Evolutionary conservation across 2,329 filamentous ascomycete species (phyloP).

Genomic region (Neurospora sp.): DNA sequence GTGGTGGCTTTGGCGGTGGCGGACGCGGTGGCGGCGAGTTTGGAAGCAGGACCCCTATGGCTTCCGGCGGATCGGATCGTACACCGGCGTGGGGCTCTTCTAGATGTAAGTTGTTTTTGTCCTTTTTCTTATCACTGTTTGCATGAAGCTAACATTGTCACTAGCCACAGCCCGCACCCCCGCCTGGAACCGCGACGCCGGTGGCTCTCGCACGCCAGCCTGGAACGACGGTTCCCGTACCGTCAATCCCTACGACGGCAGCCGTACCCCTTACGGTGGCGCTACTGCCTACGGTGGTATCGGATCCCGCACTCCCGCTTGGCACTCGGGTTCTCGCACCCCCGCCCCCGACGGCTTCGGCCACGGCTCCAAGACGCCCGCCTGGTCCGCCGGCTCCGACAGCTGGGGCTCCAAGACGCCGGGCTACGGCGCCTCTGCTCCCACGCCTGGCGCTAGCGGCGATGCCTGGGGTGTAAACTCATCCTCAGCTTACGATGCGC

Average conservation of each 20-base stretch:
- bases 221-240: conserved; percentile 62
- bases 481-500: conserved; percentile 55
- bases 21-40: conserved; percentile 17
- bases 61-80: conserved; percentile 48
- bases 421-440: conserved; percentile 53
- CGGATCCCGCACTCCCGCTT: conserved; percentile 63
- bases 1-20: conserved; percentile 23
- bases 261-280: conserved; percentile 64
- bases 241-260: conserved; percentile 63
- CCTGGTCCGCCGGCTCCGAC: conserved; percentile 43
- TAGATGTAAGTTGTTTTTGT: conserved; percentile 46
- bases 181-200: conserved; percentile 47
- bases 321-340: conserved; percentile 70
- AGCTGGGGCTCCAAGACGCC: conserved; percentile 72
- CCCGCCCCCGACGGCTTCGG: conserved; percentile 55
- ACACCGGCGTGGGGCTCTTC: conserved; percentile 66
- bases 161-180: conserved; percentile 50
- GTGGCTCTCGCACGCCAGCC: conserved; percentile 56
- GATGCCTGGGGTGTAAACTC: conserved; percentile 42
- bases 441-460: conserved; percentile 48
- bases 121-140: neutral
- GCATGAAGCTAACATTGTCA: neutral
- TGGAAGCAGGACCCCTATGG: conserved; percentile 60
- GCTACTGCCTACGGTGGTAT: conserved; percentile 62
- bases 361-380: conserved; percentile 59